Evolutionary conservation across 306 rosid species (phyloP), one percentile per base, ranked within the genome.

Genomic region (Malus sieversii): DNA sequence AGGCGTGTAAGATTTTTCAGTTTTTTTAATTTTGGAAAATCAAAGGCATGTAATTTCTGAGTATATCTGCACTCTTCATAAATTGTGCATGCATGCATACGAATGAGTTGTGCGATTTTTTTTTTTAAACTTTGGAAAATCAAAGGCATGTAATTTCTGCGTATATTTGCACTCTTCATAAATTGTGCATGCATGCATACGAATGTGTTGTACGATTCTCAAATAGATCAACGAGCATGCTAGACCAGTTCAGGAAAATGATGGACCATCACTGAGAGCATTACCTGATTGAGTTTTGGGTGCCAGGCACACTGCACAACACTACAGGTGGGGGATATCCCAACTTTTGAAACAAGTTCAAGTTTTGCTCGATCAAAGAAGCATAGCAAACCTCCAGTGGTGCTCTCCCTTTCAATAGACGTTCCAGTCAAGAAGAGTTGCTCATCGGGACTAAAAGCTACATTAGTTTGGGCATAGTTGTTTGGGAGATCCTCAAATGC

Each of bases 241-340:
- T 46, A 10, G 25, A 14, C 72, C 8, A 72, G 32, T 71, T 20
- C 51, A 68, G 57, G 78, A 73, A 40, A 32, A 78, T 75, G 48
- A 71, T 68, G 25, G 4, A 25, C 22, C 46, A 79, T 66, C 57
- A 33, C 65, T 23, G 45, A 77, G 55, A 30, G 29, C 33, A 44
- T 61, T 86, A 95, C 97, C 97, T 95, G 98, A 86, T 90, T 92
- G 65, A 95, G 88, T 86, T 89, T 92, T 74, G 97, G 92, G 84
- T 92, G 97, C 98, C 98, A 92, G 81, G 85, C 85, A 85, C 97
- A 95, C 81, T 85, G 96, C 65, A 94, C 92, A 68, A 92, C 96
- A 84, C 98, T 94, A 80, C 79, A 82, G 60, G 90, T 88, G 44
- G 98, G 87, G 51, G 98, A 92, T 81, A 94, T 85, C 76, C 98